Evolutionary conservation across 345 rosid genomes (phyloP), one percentile per base, ranked within the genome.

Genomic region (Pugionium cornutum): DNA sequence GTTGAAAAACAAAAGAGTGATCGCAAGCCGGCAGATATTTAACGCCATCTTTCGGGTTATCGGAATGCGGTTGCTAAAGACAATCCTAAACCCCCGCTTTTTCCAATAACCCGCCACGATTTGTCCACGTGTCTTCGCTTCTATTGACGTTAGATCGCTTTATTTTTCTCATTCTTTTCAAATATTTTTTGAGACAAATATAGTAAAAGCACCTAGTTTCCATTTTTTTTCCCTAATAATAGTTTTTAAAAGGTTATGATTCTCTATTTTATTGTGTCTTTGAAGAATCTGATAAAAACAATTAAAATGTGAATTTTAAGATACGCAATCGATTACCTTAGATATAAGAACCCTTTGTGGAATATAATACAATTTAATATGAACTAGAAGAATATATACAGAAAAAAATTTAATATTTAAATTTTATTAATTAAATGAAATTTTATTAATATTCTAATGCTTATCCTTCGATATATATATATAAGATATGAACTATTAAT

Each of bases 31-130:
- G 76, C 55, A 10, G 67, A 47, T 30, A 60, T 48, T 53, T 18
- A 64, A 72, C 58, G 65, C 50, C 56, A 68, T 61, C 55, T 71
- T 64, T 52, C 26, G 62, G 4, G 9, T 64, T 58, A 56, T 72
- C 76, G 60, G 76, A 49, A 47, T 44, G 25, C 69, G 56, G 71
- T 51, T 58, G 9, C 26, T 50, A 9, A 5, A 30, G 40, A 37
- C 49, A 37, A 70, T 53, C 68, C 37, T 72, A 28, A 72, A 72
- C 27, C 70, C 71, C 41, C 70, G 51, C 76, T 53, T 2, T 27
- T 53, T 53, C 33, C 58, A 34, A 4, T 54, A 30, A 47, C 27
- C 58, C 18, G 5, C 42, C 35, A n/a, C 25, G 65, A 63, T 63
- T 63, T 35, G 51, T 64, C 64, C 75, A 64, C 75, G 69, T 71